Percentiles rank a stretch among this genome's conserved stretches.
Evolutionary conservation across 345 rosid species (phyloP).

Genomic region (Corymbia maculata): DNA sequence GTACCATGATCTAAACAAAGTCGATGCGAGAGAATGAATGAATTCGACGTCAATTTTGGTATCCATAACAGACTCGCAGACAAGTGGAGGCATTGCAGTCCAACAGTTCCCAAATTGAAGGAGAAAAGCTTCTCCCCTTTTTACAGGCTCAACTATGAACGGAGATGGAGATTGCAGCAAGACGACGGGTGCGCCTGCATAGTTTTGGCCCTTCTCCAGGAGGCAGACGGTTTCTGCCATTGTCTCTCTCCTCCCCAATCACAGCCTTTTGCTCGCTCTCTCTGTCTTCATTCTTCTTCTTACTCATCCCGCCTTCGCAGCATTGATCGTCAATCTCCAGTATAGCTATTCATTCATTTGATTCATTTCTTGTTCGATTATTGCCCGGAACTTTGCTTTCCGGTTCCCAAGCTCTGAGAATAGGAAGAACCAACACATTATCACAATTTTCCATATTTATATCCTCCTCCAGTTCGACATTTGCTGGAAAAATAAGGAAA

Average conservation of each 20-base stretch:
- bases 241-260: background rate
- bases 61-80: background rate
- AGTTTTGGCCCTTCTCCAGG: background rate
- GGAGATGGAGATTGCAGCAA: background rate
- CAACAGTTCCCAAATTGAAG: slow-evolving; percentile 1
- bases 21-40: background rate
- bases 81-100: slow-evolving; percentile 1
- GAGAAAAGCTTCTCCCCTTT: background rate
- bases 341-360: background rate
- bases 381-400: background rate
- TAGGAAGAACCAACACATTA: background rate
- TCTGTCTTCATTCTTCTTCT: background rate
- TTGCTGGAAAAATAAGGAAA: background rate
- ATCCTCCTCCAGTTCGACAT: background rate
- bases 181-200: background rate
- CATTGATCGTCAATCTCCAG: background rate
- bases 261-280: background rate
- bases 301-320: background rate
- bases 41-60: background rate
- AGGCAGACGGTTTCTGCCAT: background rate
- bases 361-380: background rate
- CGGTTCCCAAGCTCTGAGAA: background rate
- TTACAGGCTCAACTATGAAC: background rate
- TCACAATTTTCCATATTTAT: background rate
- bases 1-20: background rate